Evolutionary conservation across 371 early-diverging fungal species (phyloP).

Genomic region (Basidiobolus heterosporus): DNA sequence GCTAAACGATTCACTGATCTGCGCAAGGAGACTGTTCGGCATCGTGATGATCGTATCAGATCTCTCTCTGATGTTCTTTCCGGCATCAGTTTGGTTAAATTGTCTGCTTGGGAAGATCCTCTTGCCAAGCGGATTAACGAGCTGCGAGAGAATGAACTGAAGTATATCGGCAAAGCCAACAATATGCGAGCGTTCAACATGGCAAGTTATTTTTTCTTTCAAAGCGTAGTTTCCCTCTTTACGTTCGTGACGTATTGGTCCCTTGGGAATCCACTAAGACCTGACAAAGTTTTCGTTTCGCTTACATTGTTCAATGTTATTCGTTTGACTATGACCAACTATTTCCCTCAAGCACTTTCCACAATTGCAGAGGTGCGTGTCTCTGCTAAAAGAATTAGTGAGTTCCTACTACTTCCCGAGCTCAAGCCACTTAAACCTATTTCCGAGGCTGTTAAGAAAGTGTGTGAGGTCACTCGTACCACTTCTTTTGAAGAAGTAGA

Average conservation of each 20-base stretch:
- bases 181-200: conserved; percentile 15
- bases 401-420: conserved; percentile 31
- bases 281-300: conserved; percentile 18
- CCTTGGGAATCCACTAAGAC: conserved; percentile 8
- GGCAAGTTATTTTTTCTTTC: conserved; percentile 21
- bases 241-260: conserved; percentile 16
- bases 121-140: conserved; percentile 25
- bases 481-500: too few species aligned
- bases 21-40: conserved; percentile 32
- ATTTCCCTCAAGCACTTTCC: conserved; percentile 31
- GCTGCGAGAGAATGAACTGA: conserved; percentile 41
- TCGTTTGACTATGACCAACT: conserved; percentile 30
- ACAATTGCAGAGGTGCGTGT: conserved; percentile 34
- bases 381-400: conserved; percentile 27
- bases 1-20: conserved; percentile 12
- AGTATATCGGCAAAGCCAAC: conserved; percentile 13
- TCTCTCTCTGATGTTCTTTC: conserved; percentile 41
- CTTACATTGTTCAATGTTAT: conserved; percentile 18
- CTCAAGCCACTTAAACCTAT: conserved; percentile 5
- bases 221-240: conserved; percentile 22
- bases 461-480: background rate
- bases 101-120: conserved; percentile 31
- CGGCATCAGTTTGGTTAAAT: conserved; percentile 19
- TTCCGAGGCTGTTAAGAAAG: background rate
- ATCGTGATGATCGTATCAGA: conserved; percentile 37